Percentiles rank a stretch among this genome's conserved stretches.
These are phyloP conservation scores for Candida awuae DNA, from an alignment of 805 yeast genomes.

Conservation along the genomic window DNA sequence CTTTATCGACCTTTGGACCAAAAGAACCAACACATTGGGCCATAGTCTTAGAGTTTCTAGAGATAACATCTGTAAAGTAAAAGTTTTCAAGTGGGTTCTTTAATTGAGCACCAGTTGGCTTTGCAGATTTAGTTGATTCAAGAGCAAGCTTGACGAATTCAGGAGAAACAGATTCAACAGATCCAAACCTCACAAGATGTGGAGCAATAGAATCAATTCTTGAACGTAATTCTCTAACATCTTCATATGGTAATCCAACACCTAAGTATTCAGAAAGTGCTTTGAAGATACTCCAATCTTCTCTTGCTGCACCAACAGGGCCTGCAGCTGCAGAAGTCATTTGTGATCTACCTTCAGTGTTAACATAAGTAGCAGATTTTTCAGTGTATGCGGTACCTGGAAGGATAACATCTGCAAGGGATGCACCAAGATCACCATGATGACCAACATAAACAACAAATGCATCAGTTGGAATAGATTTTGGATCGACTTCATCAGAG, in stretches of 20 bases:
- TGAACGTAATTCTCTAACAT: slow-evolving; percentile 53
- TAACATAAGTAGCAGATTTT: slow-evolving; percentile 74
- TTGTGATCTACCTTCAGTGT: slow-evolving; percentile 88
- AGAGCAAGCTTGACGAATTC: slow-evolving; percentile 53
- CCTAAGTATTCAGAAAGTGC: slow-evolving; percentile 75
- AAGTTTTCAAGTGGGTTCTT: slow-evolving; percentile 72
- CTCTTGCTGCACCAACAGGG: slow-evolving; percentile 85
- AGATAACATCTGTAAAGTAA: slow-evolving; percentile 81
- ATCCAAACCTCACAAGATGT: slow-evolving; percentile 66
- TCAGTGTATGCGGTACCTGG: slow-evolving; percentile 90
- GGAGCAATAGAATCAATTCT: slow-evolving; percentile 77
- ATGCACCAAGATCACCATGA: slow-evolving; percentile 86
- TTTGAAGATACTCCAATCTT: slow-evolving; percentile 83
- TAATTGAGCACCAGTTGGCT: slow-evolving; percentile 37
- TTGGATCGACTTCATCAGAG: slow-evolving; percentile 69
- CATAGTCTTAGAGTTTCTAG: slow-evolving; percentile 85
- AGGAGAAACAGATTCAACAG: slow-evolving; percentile 57
- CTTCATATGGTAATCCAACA: slow-evolving; percentile 69
- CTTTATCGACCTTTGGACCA: slow-evolving; percentile 58
- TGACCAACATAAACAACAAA: slow-evolving; percentile 88
- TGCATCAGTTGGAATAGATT: slow-evolving; percentile 72
- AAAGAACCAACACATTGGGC: slow-evolving; percentile 73
- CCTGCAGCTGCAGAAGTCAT: slow-evolving; percentile 78
- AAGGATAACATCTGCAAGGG: slow-evolving; percentile 76
- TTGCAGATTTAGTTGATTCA: slow-evolving; percentile 30